These are phyloP conservation scores for Limonium bicolor DNA, from an alignment of 148 eudicot species.

Conservation along the genomic window DNA sequence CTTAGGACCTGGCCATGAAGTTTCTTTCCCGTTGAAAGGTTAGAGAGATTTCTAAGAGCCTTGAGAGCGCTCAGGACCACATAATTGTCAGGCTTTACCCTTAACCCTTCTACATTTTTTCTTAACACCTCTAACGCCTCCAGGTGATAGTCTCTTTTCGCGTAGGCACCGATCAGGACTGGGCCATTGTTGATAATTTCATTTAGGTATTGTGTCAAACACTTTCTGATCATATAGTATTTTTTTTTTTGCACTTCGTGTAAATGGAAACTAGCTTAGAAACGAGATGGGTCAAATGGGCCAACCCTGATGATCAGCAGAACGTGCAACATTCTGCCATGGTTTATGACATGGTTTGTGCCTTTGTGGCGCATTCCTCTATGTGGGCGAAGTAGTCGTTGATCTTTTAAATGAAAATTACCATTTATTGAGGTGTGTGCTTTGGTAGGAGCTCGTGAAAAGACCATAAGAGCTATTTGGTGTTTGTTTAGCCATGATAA, in stretches of 20 bases:
- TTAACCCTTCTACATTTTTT: constrained; percentile 38
- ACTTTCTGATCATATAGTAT: constrained; percentile 37
- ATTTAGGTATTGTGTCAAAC: constrained; percentile 61
- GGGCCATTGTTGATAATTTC: constrained; percentile 50
- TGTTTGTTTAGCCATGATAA: too few relatives aligned
- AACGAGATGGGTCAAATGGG: constrained; percentile 28
- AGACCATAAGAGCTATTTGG: too few relatives aligned
- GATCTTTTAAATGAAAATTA: too few relatives aligned
- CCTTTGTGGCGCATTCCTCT: constrained; percentile 22
- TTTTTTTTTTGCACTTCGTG: constrained; percentile 28
- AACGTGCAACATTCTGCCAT: constrained; percentile 57
- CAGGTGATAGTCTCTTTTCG: constrained; percentile 41
- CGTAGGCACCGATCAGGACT: constrained; percentile 68
- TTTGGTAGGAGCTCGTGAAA: too few relatives aligned
- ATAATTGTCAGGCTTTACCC: constrained; percentile 30
- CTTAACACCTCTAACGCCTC: constrained; percentile 35
- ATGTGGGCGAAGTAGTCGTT: constrained; percentile 38
- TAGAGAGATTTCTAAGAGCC: constrained; percentile 55
- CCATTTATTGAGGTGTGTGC: too few relatives aligned
- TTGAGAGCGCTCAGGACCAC: constrained; percentile 72
- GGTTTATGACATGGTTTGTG: constrained; percentile 14
- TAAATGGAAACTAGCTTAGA: constrained; percentile 63
- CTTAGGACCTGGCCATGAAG: constrained; percentile 27
- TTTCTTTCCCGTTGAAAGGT: constrained; percentile 27
- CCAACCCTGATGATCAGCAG: constrained; percentile 48